phyloP scores from a whole-genome alignment of 2,329 filamentous ascomycete species.

The Beauveria rudraprayagi region DNA sequence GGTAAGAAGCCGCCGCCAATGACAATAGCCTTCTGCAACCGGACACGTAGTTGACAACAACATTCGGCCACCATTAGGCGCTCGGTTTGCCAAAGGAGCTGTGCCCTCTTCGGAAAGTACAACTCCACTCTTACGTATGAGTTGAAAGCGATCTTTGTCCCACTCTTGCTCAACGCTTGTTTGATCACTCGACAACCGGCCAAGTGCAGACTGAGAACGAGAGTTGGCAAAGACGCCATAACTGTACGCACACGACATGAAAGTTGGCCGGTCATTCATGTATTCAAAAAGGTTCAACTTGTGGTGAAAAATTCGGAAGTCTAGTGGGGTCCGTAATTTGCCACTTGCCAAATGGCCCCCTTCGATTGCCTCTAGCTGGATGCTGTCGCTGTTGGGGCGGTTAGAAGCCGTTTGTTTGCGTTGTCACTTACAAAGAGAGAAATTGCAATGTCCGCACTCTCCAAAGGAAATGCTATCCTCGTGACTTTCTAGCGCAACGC shows the following conservation, averaged over 20 bases:
- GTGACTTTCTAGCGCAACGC: not conserved
- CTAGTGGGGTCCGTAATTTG: not conserved
- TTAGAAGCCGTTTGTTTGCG: not conserved
- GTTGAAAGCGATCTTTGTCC: not conserved
- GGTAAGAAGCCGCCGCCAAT: not conserved
- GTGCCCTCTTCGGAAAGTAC: not conserved
- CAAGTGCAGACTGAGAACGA: not conserved
- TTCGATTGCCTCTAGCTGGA: not conserved
- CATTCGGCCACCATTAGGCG: not conserved
- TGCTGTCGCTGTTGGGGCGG: not conserved
- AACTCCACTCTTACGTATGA: not conserved
- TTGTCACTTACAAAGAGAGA: not conserved
- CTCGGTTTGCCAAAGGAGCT: not conserved
- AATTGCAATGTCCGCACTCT: not conserved
- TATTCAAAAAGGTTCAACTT: not conserved
- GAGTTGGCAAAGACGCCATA: not conserved
- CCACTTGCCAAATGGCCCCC: not conserved
- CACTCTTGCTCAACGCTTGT: not conserved
- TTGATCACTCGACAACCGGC: not conserved
- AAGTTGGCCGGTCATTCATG: not conserved
- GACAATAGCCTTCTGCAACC: not conserved
- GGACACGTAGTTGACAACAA: not conserved
- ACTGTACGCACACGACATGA: too few species aligned
- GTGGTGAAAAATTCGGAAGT: not conserved
- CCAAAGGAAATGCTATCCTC: not conserved